phyloP scores from a whole-genome alignment of 2,329 filamentous ascomycete species.

The Colletotrichum shisoi region DNA sequence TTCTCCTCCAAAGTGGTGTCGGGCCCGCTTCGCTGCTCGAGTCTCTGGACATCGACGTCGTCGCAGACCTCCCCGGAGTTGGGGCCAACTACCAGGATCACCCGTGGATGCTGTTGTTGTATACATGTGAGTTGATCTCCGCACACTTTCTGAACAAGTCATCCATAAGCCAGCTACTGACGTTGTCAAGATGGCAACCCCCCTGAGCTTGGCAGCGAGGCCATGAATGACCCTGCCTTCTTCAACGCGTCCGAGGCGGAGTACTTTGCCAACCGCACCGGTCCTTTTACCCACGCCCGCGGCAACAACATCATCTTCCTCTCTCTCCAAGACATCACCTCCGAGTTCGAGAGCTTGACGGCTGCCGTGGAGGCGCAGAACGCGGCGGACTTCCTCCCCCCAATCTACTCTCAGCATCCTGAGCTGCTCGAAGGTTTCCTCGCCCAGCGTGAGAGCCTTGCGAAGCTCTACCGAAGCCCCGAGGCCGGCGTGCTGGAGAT shows the following conservation, averaged over 20 bases:
- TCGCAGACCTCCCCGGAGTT: constrained; percentile 36
- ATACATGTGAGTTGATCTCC: constrained; percentile 18
- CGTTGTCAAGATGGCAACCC: constrained; percentile 21
- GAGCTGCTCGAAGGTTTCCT: constrained; percentile 51
- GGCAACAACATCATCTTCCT: constrained; percentile 37
- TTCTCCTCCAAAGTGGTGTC: constrained; percentile 60
- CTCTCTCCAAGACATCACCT: constrained; percentile 44
- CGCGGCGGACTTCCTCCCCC: constrained; percentile 48
- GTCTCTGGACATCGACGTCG: constrained; percentile 49
- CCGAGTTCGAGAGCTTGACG: constrained; percentile 42
- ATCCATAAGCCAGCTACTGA: neutral
- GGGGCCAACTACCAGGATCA: constrained; percentile 39
- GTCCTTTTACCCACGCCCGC: constrained; percentile 46
- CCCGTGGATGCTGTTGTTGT: constrained; percentile 26
- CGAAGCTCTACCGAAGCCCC: constrained; percentile 44
- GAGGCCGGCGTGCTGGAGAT: constrained; percentile 44
- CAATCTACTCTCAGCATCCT: constrained; percentile 43
- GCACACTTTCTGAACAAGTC: no score
- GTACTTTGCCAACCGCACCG: constrained; percentile 46
- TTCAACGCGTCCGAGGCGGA: constrained; percentile 45
- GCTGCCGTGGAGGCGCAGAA: constrained; percentile 46
- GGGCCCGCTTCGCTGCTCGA: constrained; percentile 52
- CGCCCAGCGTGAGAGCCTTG: constrained; percentile 47
- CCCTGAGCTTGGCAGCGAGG: constrained; percentile 39
- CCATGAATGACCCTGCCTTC: constrained; percentile 48